These are phyloP conservation scores for Torrubiellomyces zombiae DNA, from an alignment of 2,329 filamentous ascomycete species.

Conservation along the genomic window DNA sequence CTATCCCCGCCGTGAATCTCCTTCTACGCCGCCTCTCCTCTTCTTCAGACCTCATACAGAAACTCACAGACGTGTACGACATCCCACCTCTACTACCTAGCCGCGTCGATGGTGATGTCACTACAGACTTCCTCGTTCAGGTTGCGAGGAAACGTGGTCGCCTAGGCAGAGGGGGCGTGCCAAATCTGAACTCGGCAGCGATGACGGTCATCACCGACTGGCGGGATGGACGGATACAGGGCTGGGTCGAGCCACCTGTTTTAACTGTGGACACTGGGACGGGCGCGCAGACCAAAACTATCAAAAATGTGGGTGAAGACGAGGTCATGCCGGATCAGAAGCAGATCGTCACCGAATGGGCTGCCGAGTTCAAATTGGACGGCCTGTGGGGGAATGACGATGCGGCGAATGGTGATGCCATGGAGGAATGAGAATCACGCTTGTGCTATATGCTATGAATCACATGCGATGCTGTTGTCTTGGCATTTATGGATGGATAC, in stretches of 20 bases:
- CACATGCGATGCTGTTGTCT: too few species aligned
- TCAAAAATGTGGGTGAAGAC: slow-evolving; percentile 24
- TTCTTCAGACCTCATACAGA: slow-evolving; percentile 56
- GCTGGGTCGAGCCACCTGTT: slow-evolving; percentile 68
- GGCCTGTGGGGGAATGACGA: slow-evolving; percentile 66
- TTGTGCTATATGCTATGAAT: too few species aligned
- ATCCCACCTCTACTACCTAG: slow-evolving; percentile 59
- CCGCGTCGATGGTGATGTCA: slow-evolving; percentile 54
- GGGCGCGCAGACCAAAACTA: slow-evolving; percentile 11
- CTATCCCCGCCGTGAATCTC: slow-evolving; percentile 69
- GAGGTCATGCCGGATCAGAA: slow-evolving; percentile 50
- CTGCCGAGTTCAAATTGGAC: slow-evolving; percentile 86
- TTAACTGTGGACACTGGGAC: slow-evolving; percentile 30
- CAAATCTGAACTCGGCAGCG: slow-evolving; percentile 74
- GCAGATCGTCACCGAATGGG: slow-evolving; percentile 82
- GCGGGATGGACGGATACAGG: slow-evolving; percentile 87
- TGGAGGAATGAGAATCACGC: slow-evolving; percentile 36
- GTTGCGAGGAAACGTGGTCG: slow-evolving; percentile 86
- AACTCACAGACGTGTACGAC: slow-evolving; percentile 70
- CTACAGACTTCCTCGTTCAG: slow-evolving; percentile 84
- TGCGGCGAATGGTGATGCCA: slow-evolving; percentile 23
- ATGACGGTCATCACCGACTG: slow-evolving; percentile 94
- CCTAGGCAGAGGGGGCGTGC: slow-evolving; percentile 74
- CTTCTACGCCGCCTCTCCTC: slow-evolving; percentile 67
- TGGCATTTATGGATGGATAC: too few species aligned